A percentile compares a stretch with the other conserved stretches of the same genome.
Conservation (phyloP, 2,329 filamentous ascomycete genomes). For the Lasiodiplodia gonubiensis region DNA sequence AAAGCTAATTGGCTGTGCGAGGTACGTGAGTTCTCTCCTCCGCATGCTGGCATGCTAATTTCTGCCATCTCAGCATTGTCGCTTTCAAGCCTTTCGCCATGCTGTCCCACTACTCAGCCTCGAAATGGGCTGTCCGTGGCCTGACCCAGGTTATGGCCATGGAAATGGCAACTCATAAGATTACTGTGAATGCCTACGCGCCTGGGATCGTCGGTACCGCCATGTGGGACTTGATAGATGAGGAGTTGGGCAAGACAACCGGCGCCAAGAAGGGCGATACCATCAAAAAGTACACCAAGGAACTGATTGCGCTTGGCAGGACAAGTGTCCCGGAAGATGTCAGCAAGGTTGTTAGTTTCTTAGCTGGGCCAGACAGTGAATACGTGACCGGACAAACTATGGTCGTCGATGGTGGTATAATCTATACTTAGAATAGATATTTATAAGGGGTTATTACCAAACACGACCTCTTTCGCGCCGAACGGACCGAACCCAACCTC, state of each 20-base stretch:
- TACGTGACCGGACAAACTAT: conserved; percentile 71
- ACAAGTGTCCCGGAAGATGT: conserved; percentile 69
- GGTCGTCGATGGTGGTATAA: conserved; percentile 66
- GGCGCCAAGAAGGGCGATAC: conserved; percentile 60
- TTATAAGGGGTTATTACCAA: no score
- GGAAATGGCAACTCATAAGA: conserved; percentile 67
- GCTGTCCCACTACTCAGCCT: conserved; percentile 67
- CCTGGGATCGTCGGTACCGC: conserved; percentile 70
- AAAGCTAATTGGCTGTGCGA: conserved; percentile 61
- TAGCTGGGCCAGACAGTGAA: conserved; percentile 64
- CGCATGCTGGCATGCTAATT: background rate
- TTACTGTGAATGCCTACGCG: conserved; percentile 71
- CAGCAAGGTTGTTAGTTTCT: conserved; percentile 65
- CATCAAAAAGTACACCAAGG: conserved; percentile 60
- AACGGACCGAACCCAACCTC: no score
- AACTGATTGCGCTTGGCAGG: conserved; percentile 63
- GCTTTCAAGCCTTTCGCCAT: conserved; percentile 65
- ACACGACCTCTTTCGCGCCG: no score
- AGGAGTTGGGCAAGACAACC: conserved; percentile 59
- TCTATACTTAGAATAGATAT: conserved; percentile 48
- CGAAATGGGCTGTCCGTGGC: conserved; percentile 71
- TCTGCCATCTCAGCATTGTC: conserved; percentile 52
- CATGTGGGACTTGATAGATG: conserved; percentile 74
- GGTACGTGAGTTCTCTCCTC: conserved; percentile 32
- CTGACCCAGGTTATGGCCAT: conserved; percentile 70